Base-by-base conservation (phyloP, 106 monocot species). In the Xerophyta viscosa region DNA sequence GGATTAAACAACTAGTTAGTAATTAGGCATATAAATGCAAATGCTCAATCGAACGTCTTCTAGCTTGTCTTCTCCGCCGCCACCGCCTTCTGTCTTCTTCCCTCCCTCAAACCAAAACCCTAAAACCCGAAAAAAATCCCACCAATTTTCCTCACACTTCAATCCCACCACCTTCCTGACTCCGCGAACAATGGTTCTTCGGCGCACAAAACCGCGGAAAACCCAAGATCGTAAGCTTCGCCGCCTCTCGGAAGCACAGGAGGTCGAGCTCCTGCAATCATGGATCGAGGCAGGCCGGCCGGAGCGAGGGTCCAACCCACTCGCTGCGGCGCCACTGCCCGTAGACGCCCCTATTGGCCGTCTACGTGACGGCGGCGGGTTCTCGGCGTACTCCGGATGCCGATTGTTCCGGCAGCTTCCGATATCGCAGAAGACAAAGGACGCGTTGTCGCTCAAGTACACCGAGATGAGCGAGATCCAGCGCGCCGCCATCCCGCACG, bases 401-500 rank as follows among this genome's bases (percentile, higher is more conserved):
- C 56, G 58, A 41, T 67, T 78, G 31, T 96, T 89, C 48, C 46
- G 47, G 18, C 85, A 96, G 70, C 73, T 96, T 0, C 96, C 96
- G 14, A 61, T 96, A 41, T 96, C 96, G n/a, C 48, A 41, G 68
- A 86, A 60, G 68, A 96, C 89, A 19, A 89, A 78, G 74, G 77
- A 74, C 42, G 89, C 84, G 20, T 58, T 96, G 24, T 33, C 23
- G 20, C 57, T 57, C 8, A 89, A 82, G 74, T 96, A 73, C 48
- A 69, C 13, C 11, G 58, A 71, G 75, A 88, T 78, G 94, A 88
- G 88, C 57, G 89, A 96, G 20, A 82, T 96, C 50, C 96, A 96
- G 68, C 56, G 89, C n/a, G 81, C 96, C 18, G 75, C 96, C 0
- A 57, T 96, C 29, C 96, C 96, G 8, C 96, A 96, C 57, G 65